Conservation (phyloP, 1,284 basidiomycete genomes). For the Puccinia horiana region DNA sequence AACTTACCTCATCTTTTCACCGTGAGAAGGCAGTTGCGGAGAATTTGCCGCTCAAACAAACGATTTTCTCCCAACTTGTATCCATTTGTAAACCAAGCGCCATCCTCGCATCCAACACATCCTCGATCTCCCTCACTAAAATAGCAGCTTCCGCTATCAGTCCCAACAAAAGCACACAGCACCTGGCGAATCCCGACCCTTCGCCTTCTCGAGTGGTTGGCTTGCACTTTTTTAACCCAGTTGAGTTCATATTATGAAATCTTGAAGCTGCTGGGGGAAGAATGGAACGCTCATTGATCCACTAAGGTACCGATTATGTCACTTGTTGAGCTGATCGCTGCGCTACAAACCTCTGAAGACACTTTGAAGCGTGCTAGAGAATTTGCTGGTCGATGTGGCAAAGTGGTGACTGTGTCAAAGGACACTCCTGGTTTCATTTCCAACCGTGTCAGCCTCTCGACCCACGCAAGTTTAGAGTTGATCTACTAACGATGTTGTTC, state of each 20-base stretch:
- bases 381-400: conserved; percentile 86
- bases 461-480: background rate
- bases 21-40: conserved; percentile 68
- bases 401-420: conserved; percentile 83
- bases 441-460: conserved; percentile 25
- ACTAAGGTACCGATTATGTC: conserved; percentile 64
- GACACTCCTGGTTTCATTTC: conserved; percentile 76
- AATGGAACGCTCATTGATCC: background rate
- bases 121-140: conserved; percentile 89
- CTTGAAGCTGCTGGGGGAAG: background rate
- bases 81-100: conserved; percentile 70
- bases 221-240: conserved; percentile 78
- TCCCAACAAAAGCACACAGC: conserved; percentile 50
- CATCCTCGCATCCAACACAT: conserved; percentile 90
- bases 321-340: conserved; percentile 88
- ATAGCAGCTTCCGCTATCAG: conserved; percentile 73
- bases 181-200: conserved; percentile 61
- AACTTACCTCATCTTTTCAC: background rate
- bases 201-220: conserved; percentile 74
- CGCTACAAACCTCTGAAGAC: conserved; percentile 79
- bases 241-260: conserved; percentile 60
- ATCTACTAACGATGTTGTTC: background rate
- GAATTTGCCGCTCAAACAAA: conserved; percentile 74
- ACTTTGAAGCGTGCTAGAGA: conserved; percentile 74
- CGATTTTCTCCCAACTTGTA: conserved; percentile 74